Evolutionary conservation across 2,329 filamentous ascomycete species (phyloP).

Genomic region (Phoma sp.): DNA sequence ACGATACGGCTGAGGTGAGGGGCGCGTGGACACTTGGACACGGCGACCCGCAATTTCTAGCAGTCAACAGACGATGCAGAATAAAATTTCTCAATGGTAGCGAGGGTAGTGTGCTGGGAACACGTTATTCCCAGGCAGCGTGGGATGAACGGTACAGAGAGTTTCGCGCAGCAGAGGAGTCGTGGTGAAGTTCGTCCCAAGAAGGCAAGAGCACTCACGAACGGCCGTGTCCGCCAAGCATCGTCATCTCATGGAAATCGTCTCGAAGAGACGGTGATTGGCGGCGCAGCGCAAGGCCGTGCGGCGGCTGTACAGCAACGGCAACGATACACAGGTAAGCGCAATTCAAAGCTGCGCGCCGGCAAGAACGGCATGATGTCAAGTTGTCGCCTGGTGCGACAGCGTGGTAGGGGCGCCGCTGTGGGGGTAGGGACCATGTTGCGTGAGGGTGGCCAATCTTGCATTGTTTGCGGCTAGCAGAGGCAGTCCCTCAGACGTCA

Average conservation of each 20-base stretch:
- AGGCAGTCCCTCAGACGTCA: constrained; percentile 12
- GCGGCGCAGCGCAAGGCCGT: background rate
- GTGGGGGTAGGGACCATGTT: constrained; percentile 6
- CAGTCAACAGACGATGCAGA: constrained; percentile 10
- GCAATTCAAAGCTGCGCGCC: background rate
- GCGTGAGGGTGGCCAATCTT: constrained; percentile 2
- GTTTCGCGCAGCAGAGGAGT: background rate
- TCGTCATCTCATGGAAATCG: constrained; percentile 2
- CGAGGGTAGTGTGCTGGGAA: constrained; percentile 2
- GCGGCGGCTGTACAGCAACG: background rate
- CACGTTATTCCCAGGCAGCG: background rate
- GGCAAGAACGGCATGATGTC: constrained; percentile 18
- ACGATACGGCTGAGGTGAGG: constrained; percentile 24
- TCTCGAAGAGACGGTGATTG: background rate
- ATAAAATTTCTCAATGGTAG: constrained; percentile 2
- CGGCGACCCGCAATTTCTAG: constrained; percentile 18
- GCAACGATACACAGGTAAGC: background rate
- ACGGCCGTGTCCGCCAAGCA: background rate
- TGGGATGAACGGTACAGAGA: background rate
- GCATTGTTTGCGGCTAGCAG: constrained; percentile 6
- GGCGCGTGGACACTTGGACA: constrained; percentile 19
- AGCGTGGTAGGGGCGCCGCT: constrained; percentile 14
- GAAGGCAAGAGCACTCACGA: background rate
- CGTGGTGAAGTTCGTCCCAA: constrained; percentile 2
- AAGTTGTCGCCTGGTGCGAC: constrained; percentile 13